Percentiles rank a stretch among this genome's conserved stretches.
These are phyloP conservation scores for Musa beccarii DNA, from an alignment of 176 grass and related monocot species.

Conservation along the genomic window DNA sequence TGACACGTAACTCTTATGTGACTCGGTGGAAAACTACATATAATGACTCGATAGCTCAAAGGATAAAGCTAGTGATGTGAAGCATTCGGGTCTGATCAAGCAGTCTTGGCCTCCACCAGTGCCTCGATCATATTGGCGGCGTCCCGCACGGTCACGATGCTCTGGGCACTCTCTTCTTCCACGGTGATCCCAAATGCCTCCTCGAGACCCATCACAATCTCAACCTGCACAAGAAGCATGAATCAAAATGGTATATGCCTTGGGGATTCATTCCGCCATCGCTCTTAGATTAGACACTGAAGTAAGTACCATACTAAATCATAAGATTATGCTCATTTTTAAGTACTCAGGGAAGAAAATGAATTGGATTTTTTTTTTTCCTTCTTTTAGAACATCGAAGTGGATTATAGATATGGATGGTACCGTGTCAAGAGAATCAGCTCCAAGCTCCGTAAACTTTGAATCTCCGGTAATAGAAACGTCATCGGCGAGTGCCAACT, in stretches of 20 bases:
- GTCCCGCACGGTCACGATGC: not conserved
- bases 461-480: not conserved
- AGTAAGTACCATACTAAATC: no score
- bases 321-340: no score
- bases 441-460: not conserved
- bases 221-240: not conserved
- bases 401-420: not conserved
- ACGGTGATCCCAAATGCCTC: constrained; percentile 6
- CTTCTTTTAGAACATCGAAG: no score
- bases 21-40: not conserved
- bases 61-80: not conserved
- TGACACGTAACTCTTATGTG: no score
- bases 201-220: constrained; percentile 10
- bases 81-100: not conserved
- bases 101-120: not conserved
- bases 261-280: no score
- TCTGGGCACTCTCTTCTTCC: constrained; percentile 10
- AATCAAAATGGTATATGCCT: no score
- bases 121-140: constrained; percentile 6
- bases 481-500: not conserved
- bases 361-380: no score
- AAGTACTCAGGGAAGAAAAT: no score
- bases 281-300: no score
- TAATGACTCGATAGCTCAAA: not conserved
- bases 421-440: constrained; percentile 14